Conservation (phyloP, 73 alveolate species). For the Uronychia binucleata region DNA sequence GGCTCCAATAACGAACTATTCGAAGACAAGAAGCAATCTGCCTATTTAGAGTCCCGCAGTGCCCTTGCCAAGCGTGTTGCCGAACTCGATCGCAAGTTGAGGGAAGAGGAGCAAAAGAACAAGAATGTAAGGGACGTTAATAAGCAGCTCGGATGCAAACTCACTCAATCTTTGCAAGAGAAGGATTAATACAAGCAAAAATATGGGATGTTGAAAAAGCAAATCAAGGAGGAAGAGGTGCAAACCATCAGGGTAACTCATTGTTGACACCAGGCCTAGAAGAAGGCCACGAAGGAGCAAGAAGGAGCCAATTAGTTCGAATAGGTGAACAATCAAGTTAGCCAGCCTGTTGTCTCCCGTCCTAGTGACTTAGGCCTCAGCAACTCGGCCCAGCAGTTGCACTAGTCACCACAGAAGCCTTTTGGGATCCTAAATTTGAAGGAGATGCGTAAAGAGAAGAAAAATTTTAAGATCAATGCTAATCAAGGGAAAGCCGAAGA, state of each 20-base stretch:
- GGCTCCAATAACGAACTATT: background rate
- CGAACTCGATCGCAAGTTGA: slow-evolving; percentile 41
- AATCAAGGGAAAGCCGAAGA: slow-evolving; percentile 6
- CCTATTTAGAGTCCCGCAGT: slow-evolving; percentile 9
- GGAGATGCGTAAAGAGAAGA: slow-evolving; percentile 27
- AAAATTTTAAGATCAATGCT: too few relatives aligned
- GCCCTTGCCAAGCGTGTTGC: slow-evolving; percentile 33
- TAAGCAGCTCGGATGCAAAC: background rate
- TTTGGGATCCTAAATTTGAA: background rate
- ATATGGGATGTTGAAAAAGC: slow-evolving; percentile 19
- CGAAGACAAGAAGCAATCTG: background rate
- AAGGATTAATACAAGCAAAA: slow-evolving; percentile 42
- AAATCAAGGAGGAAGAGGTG: slow-evolving; percentile 40
- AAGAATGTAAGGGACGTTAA: slow-evolving; percentile 19
- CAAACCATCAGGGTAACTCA: background rate
- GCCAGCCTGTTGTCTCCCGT: slow-evolving; percentile 21
- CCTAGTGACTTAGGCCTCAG: background rate
- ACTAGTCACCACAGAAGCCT: too few relatives aligned
- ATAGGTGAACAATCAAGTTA: slow-evolving; percentile 3
- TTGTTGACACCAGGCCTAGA: too few relatives aligned
- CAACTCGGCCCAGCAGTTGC: too few relatives aligned
- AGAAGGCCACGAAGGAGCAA: background rate
- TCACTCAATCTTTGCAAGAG: slow-evolving; percentile 21
- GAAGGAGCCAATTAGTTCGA: background rate
- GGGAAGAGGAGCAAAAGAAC: slow-evolving; percentile 38